These are phyloP conservation scores for Pythium insidiosum DNA, from an alignment of 352 stramenopile genomes.

Conservation along the genomic window DNA sequence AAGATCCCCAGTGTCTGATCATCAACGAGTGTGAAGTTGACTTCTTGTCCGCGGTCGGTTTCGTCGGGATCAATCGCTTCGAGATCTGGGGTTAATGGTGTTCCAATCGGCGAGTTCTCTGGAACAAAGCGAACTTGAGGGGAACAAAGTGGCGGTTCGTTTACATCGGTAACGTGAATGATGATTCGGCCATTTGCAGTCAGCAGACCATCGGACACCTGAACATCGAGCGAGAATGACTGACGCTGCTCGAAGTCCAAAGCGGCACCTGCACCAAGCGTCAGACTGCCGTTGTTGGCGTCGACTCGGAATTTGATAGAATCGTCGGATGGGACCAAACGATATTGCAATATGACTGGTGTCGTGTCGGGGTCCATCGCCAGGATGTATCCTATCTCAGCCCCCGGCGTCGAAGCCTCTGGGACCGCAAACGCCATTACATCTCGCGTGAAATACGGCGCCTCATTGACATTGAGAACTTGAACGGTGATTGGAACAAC, in stretches of 20 bases:
- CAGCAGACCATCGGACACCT: slow-evolving; percentile 12
- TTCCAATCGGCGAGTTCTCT: slow-evolving; percentile 16
- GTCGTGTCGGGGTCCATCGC: no score
- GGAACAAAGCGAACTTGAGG: not conserved
- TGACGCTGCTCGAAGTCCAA: slow-evolving; percentile 14
- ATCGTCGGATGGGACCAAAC: not conserved
- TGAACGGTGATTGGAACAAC: slow-evolving; percentile 1
- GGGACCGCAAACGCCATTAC: slow-evolving; percentile 8
- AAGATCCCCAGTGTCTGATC: slow-evolving; percentile 6
- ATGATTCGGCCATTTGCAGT: not conserved
- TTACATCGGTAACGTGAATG: slow-evolving; percentile 14
- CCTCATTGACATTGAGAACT: slow-evolving; percentile 16
- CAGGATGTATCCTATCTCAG: no score
- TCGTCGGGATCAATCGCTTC: slow-evolving; percentile 10
- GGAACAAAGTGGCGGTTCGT: slow-evolving; percentile 16
- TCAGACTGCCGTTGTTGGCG: slow-evolving; percentile 1
- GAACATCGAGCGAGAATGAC: slow-evolving; percentile 1
- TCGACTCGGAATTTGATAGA: slow-evolving; percentile 3
- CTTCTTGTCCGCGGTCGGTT: slow-evolving; percentile 4
- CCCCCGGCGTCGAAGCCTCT: slow-evolving; percentile 10
- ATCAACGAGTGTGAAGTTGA: slow-evolving; percentile 7
- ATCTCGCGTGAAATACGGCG: slow-evolving; percentile 7
- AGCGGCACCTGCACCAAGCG: not conserved
- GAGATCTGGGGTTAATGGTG: not conserved
- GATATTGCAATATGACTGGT: slow-evolving; percentile 9